Evolutionary conservation across 306 rosid genomes (phyloP), one percentile per base, ranked within the genome.

Genomic region (Castanopsis chinensis): DNA sequence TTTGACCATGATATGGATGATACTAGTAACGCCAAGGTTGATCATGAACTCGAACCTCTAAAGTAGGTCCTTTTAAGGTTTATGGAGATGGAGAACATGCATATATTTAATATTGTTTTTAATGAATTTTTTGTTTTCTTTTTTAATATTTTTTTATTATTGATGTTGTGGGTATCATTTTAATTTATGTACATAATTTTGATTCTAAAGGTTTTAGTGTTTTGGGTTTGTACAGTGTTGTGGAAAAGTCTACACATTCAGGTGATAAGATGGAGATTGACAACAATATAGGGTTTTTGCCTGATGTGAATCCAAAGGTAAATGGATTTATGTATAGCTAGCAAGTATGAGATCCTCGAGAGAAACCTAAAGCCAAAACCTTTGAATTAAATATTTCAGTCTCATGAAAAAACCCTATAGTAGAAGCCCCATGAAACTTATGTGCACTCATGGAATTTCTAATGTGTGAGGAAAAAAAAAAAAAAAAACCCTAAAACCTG

Each of bases 251-350:
- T 20, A 1, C 45, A 19, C 21, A 6, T 57, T 14, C 6, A 54
- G 25, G 1, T 12, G 53, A 37, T 35, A 54, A 9, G 45, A n/a
- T 52, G 45, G 21, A n/a, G 20, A 20, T 7, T 27, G 25, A 5
- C 68, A 43, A 55, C 12, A 8, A 60, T 32, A 12, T 53, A 43
- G 65, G 72, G 58, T 32, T 78, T 17, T 59, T 41, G 41, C 41
- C 21, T 43, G 28, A 79, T 45, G 58, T 7, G 51, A 59, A 56
- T 58, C 49, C 65, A 41, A 49, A 74, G 89, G 81, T 83, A 78
- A 78, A 20, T 51, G 45, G 71, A 45, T 21, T 67, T 33, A 17
- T 33, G 37, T 33, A 5, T 30, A 28, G 32, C 43, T 63, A 30
- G 3, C 20, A 12, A 13, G 53, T 49, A 15, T 67, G 37, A 67